A percentile compares a stretch with the other conserved stretches of the same genome.
These are phyloP conservation scores for Corylus heterophylla DNA, from an alignment of 306 rosid genomes.

Conservation along the genomic window DNA sequence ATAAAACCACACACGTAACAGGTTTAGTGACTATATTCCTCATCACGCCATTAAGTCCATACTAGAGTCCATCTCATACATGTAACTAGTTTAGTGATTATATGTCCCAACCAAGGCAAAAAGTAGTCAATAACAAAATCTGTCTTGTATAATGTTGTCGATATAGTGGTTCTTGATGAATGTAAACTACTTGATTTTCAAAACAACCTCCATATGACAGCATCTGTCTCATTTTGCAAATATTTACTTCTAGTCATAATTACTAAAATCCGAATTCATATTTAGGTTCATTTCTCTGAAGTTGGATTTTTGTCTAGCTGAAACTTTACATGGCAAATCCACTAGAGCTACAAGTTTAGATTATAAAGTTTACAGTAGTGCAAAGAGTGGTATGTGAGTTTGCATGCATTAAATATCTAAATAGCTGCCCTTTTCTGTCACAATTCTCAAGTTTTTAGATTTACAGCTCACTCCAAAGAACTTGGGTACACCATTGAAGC, in stretches of 20 bases:
- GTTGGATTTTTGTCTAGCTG: background rate
- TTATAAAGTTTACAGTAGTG: background rate
- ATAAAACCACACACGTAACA: background rate
- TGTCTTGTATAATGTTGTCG: background rate
- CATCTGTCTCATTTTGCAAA: background rate
- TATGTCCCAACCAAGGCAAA: background rate
- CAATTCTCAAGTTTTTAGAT: background rate
- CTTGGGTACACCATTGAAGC: background rate
- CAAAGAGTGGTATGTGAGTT: background rate
- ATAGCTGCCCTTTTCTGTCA: background rate
- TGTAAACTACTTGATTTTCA: background rate
- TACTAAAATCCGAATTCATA: slow-evolving; percentile 6
- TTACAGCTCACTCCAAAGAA: background rate
- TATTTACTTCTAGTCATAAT: background rate
- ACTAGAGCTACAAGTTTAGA: background rate
- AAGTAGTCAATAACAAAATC: background rate
- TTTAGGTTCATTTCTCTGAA: background rate
- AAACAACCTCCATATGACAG: background rate
- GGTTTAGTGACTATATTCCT: background rate
- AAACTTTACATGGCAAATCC: background rate
- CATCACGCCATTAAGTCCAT: background rate
- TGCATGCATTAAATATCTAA: background rate
- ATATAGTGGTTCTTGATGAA: background rate
- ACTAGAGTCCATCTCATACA: background rate
- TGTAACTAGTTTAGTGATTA: background rate